Base-by-base conservation (phyloP, 495 filamentous ascomycete genomes). In the Tetracladium marchalianum region DNA sequence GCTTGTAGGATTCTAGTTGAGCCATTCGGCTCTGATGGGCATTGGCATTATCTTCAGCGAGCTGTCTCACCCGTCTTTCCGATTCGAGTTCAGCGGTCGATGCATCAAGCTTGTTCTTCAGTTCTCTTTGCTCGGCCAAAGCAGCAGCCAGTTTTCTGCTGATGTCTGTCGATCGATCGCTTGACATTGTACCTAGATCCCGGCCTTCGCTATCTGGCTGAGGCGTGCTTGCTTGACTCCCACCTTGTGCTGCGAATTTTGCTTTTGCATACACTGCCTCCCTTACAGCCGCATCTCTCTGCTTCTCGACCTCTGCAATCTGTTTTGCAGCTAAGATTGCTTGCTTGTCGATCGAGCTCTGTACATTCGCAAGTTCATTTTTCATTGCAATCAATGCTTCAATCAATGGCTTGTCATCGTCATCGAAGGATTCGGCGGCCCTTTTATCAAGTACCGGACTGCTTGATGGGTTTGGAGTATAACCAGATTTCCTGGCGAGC, bases 211-310 rank as follows among this genome's bases (percentile, higher is more conserved):
- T 66, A 48, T 89, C 87, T 0, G 78, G 76, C 52, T 84, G 81
- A 8, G 85, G 81, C 1, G 84, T 84, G 43, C 82, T 79, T 15
- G 70, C 68, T 47, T 80, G 75, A 48, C 84, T 87, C 1, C 83
- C 81, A 43, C 78, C 75, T 49, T 87, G 84, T 1, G 88, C 89
- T 34, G 89, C 92, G 13, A 95, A 71, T 56, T 87, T 94, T 6
- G 93, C 86, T 57, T 94, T 94, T 17, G 89, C 87, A 67, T 96
- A 97, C 1, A 88, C 84, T 0, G 93, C 92, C 63, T 97, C 93
- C 50, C 78, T 82, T 35, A 99, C 76, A 13, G 92, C 92, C 15
- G 84, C 80, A 65, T 99, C 93, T 41, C 93, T 71, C 62, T 97
- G 90, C 49, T 84, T 87, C 61, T 96, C 92, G 7, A 92, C 80